Conservation (phyloP, 768 basidiomycete species). For the Pleurotus citrinopileatus region DNA sequence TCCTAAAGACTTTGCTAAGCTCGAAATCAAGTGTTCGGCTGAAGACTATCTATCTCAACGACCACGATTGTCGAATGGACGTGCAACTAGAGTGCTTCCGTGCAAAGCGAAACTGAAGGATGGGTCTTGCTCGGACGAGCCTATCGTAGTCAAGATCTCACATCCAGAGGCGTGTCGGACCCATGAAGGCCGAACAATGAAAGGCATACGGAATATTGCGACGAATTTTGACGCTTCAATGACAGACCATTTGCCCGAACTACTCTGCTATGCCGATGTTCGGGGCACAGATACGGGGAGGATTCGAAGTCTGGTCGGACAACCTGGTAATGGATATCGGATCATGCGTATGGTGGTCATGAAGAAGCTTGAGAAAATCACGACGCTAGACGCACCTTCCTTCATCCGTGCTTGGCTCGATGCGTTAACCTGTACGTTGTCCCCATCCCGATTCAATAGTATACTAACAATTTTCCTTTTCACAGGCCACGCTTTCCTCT, state of each 20-base stretch:
- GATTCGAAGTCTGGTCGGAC: not conserved
- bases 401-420: slow-evolving; percentile 2
- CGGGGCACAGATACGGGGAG: slow-evolving; percentile 1
- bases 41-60: not conserved
- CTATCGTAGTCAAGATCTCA: slow-evolving; percentile 2
- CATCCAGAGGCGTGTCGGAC: slow-evolving; percentile 1
- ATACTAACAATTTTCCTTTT: not conserved
- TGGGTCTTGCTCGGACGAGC: not conserved
- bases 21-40: not conserved
- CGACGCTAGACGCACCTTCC: not conserved
- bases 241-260: not conserved
- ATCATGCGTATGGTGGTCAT: slow-evolving; percentile 1
- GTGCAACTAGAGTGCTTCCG: not conserved
- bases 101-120: not conserved
- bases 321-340: not conserved
- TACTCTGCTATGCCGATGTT: not conserved
- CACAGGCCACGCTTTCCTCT: slow-evolving; percentile 24
- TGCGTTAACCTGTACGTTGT: slow-evolving; percentile 8
- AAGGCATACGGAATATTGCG: not conserved
- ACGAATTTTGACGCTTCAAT: not conserved
- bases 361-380: slow-evolving; percentile 3
- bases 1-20: not conserved
- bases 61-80: not conserved
- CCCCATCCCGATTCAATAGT: not conserved
- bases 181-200: slow-evolving; percentile 2